Evolutionary conservation across 306 rosid species (phyloP), one percentile per base, ranked within the genome.

Genomic region (Comarum palustre): DNA sequence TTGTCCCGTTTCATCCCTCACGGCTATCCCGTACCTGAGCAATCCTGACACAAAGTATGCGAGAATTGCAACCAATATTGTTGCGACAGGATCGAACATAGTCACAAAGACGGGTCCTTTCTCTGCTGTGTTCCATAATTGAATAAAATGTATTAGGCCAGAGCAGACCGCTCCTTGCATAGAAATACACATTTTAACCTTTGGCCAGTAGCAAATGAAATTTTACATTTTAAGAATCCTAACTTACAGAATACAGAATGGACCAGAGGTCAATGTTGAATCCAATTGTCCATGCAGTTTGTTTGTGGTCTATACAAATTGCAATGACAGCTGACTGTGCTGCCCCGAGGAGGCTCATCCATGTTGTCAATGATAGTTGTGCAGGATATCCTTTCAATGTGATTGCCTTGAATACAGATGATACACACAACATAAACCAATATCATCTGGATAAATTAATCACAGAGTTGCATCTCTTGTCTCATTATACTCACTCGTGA

Each of bases 51-150:
- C n/a, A n/a, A n/a, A 94, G 86, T 88, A 91, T 55, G 96, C 91
- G 20, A 94, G 64, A 69, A 83, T 29, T 8, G 96, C 87, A 47
- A 88, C 99, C 32, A 91, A 71, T 52, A 94, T 75, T 2, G 95
- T 79, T 45, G 69, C 60, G 71, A 91, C 81, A 8, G 97, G 97
- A 72, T 76, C 87, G 73, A 90, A 84, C 87, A 94, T 68, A 6
- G 96, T 89, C 58, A 91, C 93, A 74, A 91, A 94, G 72, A 94
- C 97, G 17, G 97, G 97, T 5, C 99, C 97, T 69, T 79, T 88
- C 71, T 82, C 71, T 73, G 84, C 86, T 36, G 86, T 91, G 80
- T 95, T 88, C 95, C 90, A 90, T 4, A 94, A 84, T 78, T 87
- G 95, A 72, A 91, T 58, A 81, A 82, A 91, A 47, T 78, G 39